These are phyloP conservation scores for Sabuloglossum arenarium DNA, from an alignment of 495 filamentous ascomycete species.

Conservation along the genomic window DNA sequence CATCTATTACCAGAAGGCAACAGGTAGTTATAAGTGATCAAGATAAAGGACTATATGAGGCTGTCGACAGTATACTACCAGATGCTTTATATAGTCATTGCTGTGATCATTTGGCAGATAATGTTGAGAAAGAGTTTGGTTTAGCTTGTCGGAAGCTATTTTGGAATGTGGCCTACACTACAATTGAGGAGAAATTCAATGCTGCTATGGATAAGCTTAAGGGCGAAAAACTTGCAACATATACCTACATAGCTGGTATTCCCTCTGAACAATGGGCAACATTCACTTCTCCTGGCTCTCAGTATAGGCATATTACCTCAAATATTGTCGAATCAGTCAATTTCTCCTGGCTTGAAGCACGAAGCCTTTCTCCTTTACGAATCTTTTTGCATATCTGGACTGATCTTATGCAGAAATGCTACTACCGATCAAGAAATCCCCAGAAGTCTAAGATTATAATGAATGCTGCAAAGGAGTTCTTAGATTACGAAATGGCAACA, in stretches of 20 bases:
- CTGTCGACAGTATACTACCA: background rate
- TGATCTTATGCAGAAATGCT: background rate
- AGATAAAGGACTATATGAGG: background rate
- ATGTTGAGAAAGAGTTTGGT: too few species aligned
- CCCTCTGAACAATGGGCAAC: too few species aligned
- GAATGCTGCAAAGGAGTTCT: background rate
- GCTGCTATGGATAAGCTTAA: too few species aligned
- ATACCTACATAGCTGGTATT: too few species aligned
- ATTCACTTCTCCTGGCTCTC: too few species aligned
- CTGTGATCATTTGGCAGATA: background rate
- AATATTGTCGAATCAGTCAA: too few species aligned
- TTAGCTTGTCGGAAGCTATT: too few species aligned
- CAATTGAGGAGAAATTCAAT: too few species aligned
- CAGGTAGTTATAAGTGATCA: background rate
- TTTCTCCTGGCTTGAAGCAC: background rate
- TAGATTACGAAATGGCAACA: background rate
- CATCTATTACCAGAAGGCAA: background rate
- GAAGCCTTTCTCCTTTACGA: background rate
- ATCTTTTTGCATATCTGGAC: background rate
- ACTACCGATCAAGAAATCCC: background rate
- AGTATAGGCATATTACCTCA: too few species aligned
- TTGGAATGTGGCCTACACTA: too few species aligned
- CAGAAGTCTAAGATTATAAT: background rate
- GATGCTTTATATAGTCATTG: background rate
- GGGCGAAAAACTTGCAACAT: too few species aligned